Conservation (phyloP, 352 stramenopile genomes). For the Globisporangium abappressorium region DNA sequence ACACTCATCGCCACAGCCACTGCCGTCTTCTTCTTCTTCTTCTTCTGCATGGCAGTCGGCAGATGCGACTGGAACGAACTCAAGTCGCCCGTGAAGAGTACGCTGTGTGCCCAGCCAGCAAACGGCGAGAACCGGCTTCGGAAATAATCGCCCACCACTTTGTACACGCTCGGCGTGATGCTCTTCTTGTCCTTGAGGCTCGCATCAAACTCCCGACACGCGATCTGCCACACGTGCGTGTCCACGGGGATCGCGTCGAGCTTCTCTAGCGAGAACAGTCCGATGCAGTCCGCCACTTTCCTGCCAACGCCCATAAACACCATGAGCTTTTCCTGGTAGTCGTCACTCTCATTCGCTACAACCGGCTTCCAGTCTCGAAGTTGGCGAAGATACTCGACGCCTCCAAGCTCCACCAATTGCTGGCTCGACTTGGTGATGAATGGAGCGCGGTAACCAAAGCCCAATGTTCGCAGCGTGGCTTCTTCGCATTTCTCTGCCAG, state of each 20-base stretch:
- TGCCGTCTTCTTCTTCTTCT: slow-evolving; percentile 9
- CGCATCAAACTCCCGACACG: slow-evolving; percentile 77
- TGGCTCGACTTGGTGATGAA: slow-evolving; percentile 85
- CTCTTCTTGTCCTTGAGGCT: slow-evolving; percentile 54
- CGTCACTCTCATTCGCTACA: neutral
- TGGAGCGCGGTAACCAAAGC: slow-evolving; percentile 88
- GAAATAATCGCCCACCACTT: slow-evolving; percentile 92
- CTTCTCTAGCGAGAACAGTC: slow-evolving; percentile 94
- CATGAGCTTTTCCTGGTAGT: slow-evolving; percentile 58
- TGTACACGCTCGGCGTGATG: slow-evolving; percentile 84
- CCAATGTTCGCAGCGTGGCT: slow-evolving; percentile 73
- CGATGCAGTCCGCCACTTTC: slow-evolving; percentile 98
- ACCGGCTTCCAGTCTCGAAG: slow-evolving; percentile 35
- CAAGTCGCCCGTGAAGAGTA: slow-evolving; percentile 55
- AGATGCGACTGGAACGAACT: slow-evolving; percentile 34
- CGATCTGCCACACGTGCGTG: slow-evolving; percentile 96
- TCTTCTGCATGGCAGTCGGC: slow-evolving; percentile 22
- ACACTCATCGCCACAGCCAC: neutral
- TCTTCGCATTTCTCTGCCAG: slow-evolving; percentile 76
- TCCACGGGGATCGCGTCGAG: slow-evolving; percentile 94
- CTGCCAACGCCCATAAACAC: slow-evolving; percentile 84
- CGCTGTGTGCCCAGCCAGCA: slow-evolving; percentile 92
- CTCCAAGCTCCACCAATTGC: slow-evolving; percentile 62
- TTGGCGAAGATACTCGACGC: slow-evolving; percentile 52
- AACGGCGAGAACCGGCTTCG: slow-evolving; percentile 83